Base-by-base conservation (phyloP, 2,329 filamentous ascomycete genomes). In the Kalmusia sp. region DNA sequence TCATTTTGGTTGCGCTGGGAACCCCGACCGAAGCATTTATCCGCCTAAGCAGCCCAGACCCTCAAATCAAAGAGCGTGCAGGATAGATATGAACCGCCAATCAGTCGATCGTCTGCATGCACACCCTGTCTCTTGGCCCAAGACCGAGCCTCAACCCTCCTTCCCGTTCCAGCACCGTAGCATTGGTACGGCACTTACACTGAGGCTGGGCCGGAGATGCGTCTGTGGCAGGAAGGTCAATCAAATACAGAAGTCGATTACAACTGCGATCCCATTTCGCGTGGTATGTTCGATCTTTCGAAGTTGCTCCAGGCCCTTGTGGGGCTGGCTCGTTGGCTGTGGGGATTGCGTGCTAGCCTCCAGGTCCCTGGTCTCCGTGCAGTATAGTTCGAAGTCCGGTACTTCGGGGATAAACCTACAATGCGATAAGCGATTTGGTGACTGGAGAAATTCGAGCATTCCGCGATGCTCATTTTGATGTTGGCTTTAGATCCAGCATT, bases 151-250 rank as follows among this genome's bases (percentile, higher is more conserved):
- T 30, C 15, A 22, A 21, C 33, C 31, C 44, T 47, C 44, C 33
- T 47, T 47, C 43, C 44, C 33, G 44, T 47, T 46, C 33, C 44
- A 24, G 44, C 44, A 21, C 44, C 44, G 15, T 15, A 47, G 44
- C 44, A 47, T 47, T 38, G 44, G 44, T 47, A 47, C 44, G 24
- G 31, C 44, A 28, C 31, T 47, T 47, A 22, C 24, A 3, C 24
- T 17, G 24, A n/a, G 30, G 33, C 24, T 15, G 33, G 22, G n/a
- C 44, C 24, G 33, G 44, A 38, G 6, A 35, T 21, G 7, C 15
- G 6, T 25, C 31, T 47, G 9, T 27, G 14, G 21, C 19, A 11
- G 24, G 44, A 21, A 37, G 31, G 11, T 22, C 6, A 25, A 25
- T n/a, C n/a, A n/a, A n/a, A n/a, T n/a, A n/a, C n/a, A n/a, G n/a